These are phyloP conservation scores for Coniella lustricola DNA, from an alignment of 2,329 filamentous ascomycete species.

Conservation along the genomic window DNA sequence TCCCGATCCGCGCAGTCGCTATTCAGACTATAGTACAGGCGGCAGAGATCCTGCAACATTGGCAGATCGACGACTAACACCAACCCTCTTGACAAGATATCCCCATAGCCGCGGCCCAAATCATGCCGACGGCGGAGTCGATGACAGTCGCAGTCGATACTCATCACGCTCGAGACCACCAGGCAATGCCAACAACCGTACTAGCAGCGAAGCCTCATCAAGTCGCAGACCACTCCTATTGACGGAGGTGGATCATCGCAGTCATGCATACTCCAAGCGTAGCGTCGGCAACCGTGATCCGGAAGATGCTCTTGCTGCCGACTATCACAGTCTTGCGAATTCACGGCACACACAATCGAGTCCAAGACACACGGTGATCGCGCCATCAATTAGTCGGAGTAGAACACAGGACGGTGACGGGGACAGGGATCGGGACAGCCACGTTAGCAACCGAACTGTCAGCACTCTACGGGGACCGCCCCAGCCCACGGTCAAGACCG, in stretches of 20 bases:
- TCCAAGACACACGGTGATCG: slow-evolving; percentile 1
- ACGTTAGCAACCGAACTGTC: slow-evolving; percentile 33
- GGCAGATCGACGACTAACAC: slow-evolving; percentile 28
- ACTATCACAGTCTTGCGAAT: slow-evolving; percentile 15
- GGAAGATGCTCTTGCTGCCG: not conserved
- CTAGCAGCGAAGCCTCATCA: slow-evolving; percentile 34
- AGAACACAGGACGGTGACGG: slow-evolving; percentile 24
- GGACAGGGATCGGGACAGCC: slow-evolving; percentile 32
- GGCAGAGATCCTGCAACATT: slow-evolving; percentile 28
- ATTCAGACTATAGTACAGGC: slow-evolving; percentile 31
- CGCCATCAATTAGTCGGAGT: slow-evolving; percentile 17
- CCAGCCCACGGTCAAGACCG: slow-evolving; percentile 17
- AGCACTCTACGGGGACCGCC: slow-evolving; percentile 26
- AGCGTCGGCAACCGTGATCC: slow-evolving; percentile 21
- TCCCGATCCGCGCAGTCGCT: slow-evolving; percentile 27
- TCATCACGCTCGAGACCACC: slow-evolving; percentile 30
- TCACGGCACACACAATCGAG: slow-evolving; percentile 18
- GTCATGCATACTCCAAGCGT: slow-evolving; percentile 28
- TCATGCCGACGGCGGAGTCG: slow-evolving; percentile 31
- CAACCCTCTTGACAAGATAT: slow-evolving; percentile 16
- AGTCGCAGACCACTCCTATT: slow-evolving; percentile 32
- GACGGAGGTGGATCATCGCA: slow-evolving; percentile 35
- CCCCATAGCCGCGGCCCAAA: slow-evolving; percentile 29
- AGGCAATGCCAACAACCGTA: slow-evolving; percentile 26
- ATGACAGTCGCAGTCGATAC: slow-evolving; percentile 34